Conservation (phyloP, 2,329 filamentous ascomycete genomes). For the Raffaelea deltoideospora region DNA sequence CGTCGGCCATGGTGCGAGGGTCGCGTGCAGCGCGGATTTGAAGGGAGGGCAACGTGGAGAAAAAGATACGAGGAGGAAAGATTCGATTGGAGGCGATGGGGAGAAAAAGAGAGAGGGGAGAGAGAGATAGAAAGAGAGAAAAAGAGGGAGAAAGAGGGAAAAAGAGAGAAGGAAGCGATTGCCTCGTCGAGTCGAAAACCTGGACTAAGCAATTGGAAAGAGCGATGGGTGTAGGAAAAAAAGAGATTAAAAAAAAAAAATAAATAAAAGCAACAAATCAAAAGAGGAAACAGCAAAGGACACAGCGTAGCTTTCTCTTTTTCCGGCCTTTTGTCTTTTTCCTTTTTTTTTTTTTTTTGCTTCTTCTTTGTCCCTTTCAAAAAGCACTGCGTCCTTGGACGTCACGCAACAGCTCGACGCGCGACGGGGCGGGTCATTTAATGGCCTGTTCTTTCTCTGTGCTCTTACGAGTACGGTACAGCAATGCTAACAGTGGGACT, state of each 20-base stretch:
- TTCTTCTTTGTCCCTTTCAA: neutral
- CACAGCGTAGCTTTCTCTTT: no score
- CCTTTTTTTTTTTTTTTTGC: no score
- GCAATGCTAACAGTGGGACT: no score
- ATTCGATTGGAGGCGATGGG: neutral
- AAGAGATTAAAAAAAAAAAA: no score
- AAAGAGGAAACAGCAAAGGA: no score
- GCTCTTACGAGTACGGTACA: no score
- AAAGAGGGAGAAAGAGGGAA: neutral
- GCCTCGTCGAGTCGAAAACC: no score
- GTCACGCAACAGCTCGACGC: conserved; percentile 6
- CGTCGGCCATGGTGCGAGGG: conserved; percentile 7
- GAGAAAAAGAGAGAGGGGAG: neutral
- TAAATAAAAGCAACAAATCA: no score
- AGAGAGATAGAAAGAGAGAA: neutral
- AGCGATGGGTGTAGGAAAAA: neutral
- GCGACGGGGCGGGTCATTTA: no score
- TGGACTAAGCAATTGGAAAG: neutral
- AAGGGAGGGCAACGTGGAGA: neutral
- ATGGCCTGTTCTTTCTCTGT: conserved; percentile 2
- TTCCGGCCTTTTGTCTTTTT: neutral
- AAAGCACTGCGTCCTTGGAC: neutral
- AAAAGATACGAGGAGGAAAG: neutral
- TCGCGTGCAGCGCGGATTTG: neutral
- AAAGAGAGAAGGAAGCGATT: no score